phyloP scores from a whole-genome alignment of 2,329 filamentous ascomycete species.

The Hypoxylon sp. region DNA sequence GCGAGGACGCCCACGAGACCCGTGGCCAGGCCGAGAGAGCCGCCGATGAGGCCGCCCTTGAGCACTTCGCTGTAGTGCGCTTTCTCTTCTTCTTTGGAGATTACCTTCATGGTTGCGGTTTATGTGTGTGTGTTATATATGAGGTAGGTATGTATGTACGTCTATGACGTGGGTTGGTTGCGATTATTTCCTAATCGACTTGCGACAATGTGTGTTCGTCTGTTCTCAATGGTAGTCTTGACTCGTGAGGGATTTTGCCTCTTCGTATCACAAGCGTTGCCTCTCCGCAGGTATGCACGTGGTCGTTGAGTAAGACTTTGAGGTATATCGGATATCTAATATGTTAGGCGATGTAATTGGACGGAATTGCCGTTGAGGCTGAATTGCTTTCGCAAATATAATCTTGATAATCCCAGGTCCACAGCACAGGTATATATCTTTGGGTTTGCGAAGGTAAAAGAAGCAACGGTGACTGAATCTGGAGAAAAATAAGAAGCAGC shows the following conservation, averaged over 20 bases:
- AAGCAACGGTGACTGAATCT: slow-evolving; percentile 15
- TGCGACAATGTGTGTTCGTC: slow-evolving; percentile 2
- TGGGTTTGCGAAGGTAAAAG: background rate
- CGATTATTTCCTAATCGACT: background rate
- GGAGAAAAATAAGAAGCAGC: background rate
- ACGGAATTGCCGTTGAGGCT: slow-evolving; percentile 15
- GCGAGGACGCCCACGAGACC: slow-evolving; percentile 78
- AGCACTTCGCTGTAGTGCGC: slow-evolving; percentile 87
- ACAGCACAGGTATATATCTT: slow-evolving; percentile 23
- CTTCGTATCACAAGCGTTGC: slow-evolving; percentile 8
- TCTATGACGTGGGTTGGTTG: slow-evolving; percentile 2
- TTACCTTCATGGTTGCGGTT: slow-evolving; percentile 83
- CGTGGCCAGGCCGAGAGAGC: slow-evolving; percentile 74
- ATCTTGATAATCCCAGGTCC: slow-evolving; percentile 17
- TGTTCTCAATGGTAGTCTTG: slow-evolving; percentile 4
- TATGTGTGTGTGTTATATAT: background rate
- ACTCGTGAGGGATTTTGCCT: slow-evolving; percentile 22
- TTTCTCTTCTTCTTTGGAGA: slow-evolving; percentile 92
- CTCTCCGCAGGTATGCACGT: slow-evolving; percentile 17
- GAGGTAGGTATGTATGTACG: slow-evolving; percentile 3
- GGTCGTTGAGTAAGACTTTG: slow-evolving; percentile 17
- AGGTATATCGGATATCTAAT: slow-evolving; percentile 24
- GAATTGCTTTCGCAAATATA: slow-evolving; percentile 18
- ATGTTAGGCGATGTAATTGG: slow-evolving; percentile 15
- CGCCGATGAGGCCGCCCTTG: slow-evolving; percentile 83